phyloP scores from a whole-genome alignment of 1,139 yeast genomes.

The Williopsis jadinii region DNA sequence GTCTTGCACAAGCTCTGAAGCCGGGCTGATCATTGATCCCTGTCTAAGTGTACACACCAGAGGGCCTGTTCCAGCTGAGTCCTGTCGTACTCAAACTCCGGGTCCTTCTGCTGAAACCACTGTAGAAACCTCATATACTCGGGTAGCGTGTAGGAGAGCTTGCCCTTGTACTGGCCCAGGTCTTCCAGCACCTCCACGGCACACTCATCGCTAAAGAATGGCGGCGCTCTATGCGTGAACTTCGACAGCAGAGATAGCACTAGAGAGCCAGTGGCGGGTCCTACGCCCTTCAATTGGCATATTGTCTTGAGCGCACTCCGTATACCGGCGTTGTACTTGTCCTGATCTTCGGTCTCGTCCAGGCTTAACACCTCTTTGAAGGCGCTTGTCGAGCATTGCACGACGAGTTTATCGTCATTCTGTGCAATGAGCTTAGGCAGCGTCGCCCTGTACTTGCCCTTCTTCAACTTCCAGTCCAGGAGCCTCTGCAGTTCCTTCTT shows the following conservation, averaged over 20 bases:
- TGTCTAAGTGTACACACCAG: constrained; percentile 10
- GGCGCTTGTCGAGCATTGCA: constrained; percentile 6
- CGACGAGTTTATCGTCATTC: constrained; percentile 12
- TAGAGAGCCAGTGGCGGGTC: constrained; percentile 23
- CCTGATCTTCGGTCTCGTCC: background rate
- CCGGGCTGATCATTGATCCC: constrained; percentile 4
- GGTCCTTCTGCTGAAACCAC: constrained; percentile 9
- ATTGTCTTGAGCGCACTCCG: constrained; percentile 8
- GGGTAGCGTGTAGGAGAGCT: constrained; percentile 15
- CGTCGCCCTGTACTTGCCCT: constrained; percentile 22
- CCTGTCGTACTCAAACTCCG: constrained; percentile 7
- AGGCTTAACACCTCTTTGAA: constrained; percentile 8
- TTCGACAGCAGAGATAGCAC: constrained; percentile 12
- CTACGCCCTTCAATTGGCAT: constrained; percentile 18
- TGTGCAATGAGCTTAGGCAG: constrained; percentile 16
- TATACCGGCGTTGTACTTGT: constrained; percentile 11
- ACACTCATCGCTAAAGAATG: constrained; percentile 21
- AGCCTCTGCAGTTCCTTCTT: constrained; percentile 17
- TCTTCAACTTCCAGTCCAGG: constrained; percentile 21
- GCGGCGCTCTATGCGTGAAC: constrained; percentile 17
- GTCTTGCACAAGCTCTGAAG: no score
- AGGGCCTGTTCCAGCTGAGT: constrained; percentile 18
- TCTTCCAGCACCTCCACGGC: constrained; percentile 13
- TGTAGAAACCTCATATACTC: constrained; percentile 15
- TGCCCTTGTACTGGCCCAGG: constrained; percentile 4